Base-by-base conservation (phyloP, 2,329 filamentous ascomycete species). In the Alternaria arborescens region DNA sequence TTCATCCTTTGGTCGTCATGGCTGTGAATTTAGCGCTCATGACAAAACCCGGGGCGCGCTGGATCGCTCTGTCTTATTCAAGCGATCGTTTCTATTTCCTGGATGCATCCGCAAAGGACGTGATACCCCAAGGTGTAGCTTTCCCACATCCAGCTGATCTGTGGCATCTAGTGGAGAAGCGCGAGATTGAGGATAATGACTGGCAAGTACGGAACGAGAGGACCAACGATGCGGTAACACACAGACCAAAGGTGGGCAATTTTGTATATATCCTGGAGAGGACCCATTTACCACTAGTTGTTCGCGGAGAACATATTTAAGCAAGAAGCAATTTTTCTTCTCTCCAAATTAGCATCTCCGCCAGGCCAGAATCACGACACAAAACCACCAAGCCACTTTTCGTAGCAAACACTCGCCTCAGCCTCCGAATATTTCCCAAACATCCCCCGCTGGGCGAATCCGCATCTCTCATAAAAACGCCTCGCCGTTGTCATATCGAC, bases 1-100 rank as follows among this genome's bases (percentile, higher is more conserved):
- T 80, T 4, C 76, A 81, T 53, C 79, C 79, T 18, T 53, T 81
- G 3, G 72, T 78, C 38, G 62, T 81, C 24, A 66, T 81, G 42
- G 78, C 78, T 14, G 69, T 81, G 3, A 76, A 82, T 59, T 68
- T 82, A 8, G 79, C 80, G 1, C 68, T 76, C 4, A 58, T 80
- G 5, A 70, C 78, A 0, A 77, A 73, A 48, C 77, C 79, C 3
- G 70, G 69, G 5, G 78, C 72, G 5, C 70, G 69, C 22, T 82
- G 80, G 80, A 74, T 82, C 47, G 65, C 74, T 5, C 60, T 81
- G 3, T 80, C 78, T 0, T 82, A 81, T 61, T 78, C 77, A 0
- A 64, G 67, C n/a, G 76, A 78, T 20, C 74, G 80, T 14, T 82
- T 79, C 52, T 75, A 75, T 1, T 81, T 80, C 51, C 12, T 60